These are phyloP conservation scores for Aspergillus awamori DNA, from an alignment of 2,329 filamentous ascomycete species.

Conservation along the genomic window DNA sequence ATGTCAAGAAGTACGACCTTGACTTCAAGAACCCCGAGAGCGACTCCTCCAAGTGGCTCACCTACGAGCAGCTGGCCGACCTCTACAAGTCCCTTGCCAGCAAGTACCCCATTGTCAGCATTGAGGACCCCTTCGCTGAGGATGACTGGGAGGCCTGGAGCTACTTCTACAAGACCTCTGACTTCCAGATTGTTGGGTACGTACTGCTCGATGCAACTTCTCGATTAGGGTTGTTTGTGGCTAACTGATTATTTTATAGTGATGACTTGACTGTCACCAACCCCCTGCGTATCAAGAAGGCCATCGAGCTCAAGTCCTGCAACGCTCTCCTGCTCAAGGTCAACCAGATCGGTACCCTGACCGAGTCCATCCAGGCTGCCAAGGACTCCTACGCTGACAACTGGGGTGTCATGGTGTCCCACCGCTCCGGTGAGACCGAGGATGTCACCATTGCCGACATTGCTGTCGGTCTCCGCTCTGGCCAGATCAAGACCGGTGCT, in stretches of 20 bases:
- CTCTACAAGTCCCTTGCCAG: conserved; percentile 82
- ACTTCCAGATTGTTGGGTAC: conserved; percentile 91
- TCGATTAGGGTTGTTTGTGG: neutral
- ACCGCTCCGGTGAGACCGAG: conserved; percentile 98
- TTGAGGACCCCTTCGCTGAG: conserved; percentile 99
- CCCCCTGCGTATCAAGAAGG: conserved; percentile 98
- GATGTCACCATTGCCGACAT: conserved; percentile 99
- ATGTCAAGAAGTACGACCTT: conserved; percentile 98
- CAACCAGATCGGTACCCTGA: conserved; percentile 99
- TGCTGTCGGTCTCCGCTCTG: conserved; percentile 91
- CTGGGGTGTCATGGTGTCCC: conserved; percentile 99
- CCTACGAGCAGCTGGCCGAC: conserved; percentile 93
- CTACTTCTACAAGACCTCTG: conserved; percentile 99
- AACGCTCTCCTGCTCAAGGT: conserved; percentile 98
- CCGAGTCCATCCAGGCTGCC: conserved; percentile 97
- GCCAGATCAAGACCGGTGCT: conserved; percentile 99
- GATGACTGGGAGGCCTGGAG: conserved; percentile 99
- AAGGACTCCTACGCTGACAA: conserved; percentile 95
- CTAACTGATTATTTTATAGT: conserved; percentile 43
- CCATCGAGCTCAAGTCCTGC: conserved; percentile 98
- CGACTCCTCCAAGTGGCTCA: conserved; percentile 96
- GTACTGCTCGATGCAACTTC: conserved; percentile 20
- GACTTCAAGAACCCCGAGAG: conserved; percentile 99
- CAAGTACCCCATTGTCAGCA: conserved; percentile 98
- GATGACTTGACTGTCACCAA: conserved; percentile 99